These are phyloP conservation scores for Hansenula sp. DNA, from an alignment of 1,139 yeast species.

Conservation along the genomic window DNA sequence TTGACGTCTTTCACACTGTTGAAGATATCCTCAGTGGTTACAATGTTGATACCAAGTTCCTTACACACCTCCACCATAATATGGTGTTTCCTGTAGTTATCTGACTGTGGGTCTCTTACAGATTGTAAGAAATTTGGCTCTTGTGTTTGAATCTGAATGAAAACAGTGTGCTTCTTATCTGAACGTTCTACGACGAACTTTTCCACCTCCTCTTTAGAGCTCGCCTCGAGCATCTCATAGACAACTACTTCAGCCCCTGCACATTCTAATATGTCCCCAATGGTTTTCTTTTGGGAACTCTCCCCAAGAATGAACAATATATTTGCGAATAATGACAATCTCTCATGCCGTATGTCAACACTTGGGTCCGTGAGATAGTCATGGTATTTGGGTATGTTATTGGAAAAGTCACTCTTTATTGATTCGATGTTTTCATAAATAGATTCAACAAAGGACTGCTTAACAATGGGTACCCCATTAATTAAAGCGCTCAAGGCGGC, in stretches of 20 bases:
- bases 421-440: background rate
- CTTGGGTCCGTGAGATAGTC: background rate
- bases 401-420: background rate
- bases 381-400: background rate
- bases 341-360: background rate
- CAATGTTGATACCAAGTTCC: constrained; percentile 8
- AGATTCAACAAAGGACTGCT: background rate
- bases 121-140: background rate
- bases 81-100: background rate
- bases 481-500: background rate
- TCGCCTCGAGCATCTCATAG: background rate
- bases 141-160: background rate
- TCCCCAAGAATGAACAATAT: background rate
- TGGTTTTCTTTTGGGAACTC: background rate
- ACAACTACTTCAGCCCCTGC: background rate
- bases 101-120: background rate
- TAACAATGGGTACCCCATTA: background rate
- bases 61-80: constrained; percentile 14
- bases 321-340: background rate
- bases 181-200: background rate
- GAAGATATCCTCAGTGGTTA: constrained; percentile 16
- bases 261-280: background rate
- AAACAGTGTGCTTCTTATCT: background rate
- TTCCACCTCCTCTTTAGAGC: background rate
- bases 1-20: constrained; percentile 10